Base-by-base conservation (phyloP, 495 filamentous ascomycete species). In the Daldinia grandis region DNA sequence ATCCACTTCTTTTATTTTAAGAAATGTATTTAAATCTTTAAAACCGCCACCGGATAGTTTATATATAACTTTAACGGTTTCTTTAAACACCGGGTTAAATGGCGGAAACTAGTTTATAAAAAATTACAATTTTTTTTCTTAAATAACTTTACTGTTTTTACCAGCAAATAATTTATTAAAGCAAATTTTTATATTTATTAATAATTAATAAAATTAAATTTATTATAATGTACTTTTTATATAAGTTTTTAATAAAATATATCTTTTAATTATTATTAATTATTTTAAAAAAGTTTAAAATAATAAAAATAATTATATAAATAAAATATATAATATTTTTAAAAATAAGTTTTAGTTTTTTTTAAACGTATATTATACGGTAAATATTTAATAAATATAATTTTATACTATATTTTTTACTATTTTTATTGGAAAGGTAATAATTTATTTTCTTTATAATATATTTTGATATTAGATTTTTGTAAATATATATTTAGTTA, bases 401-500 rank as follows among this genome's bases (percentile, higher is more conserved):
- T 47, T 47, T 19, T 19, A 47, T 47, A 47, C 19, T 47, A 47
- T 47, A 19, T 47, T 47, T 21, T 47, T 12, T 19, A 47, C 9
- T 19, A 47, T 47, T 47, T 47, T 47, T 17, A 4, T 47, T 19
- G 19, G 19, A 19, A 19, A 24, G 6, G 9, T 12, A 21, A 21
- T 47, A 17, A 47, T 47, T 47, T 47, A 47, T 47, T 47, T 47
- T 47, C n/a, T 47, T 47, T 47, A 47, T 47, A 47, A 47, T 19
- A 47, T 47, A 19, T 47, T 47, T 19, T 21, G 19, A 47, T 19
- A 19, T 47, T 47, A 47, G 19, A 8, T 7, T 47, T 47, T 47
- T 21, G 19, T 5, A 21, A 24, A 47, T 21, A 47, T 47, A 47
- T 47, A 47, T 47, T 47, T 47, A 19, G 19, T 47, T 19, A 47